Base-by-base conservation (phyloP, 2,329 filamentous ascomycete genomes). In the Phialocephala sp. region DNA sequence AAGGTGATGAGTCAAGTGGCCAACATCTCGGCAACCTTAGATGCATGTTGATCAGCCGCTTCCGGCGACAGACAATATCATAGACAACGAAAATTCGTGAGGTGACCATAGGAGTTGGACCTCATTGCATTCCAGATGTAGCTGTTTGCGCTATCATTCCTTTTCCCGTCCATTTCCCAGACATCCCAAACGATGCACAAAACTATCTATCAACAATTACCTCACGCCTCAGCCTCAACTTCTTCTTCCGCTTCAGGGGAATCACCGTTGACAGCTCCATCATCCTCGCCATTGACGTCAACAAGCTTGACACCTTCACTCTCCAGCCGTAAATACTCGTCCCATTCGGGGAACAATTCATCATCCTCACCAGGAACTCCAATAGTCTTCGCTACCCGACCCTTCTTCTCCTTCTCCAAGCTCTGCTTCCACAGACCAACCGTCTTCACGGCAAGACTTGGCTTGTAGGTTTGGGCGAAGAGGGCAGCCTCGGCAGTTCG, bases 341-440 rank as follows among this genome's bases (percentile, higher is more conserved):
- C 91, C 95, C 95, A 99, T 75, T 97, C 93, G 0, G 94, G 94
- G 81, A 99, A 99, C 72, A 99, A 85, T 2, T 97, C 94, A 47
- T 91, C 91, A 66, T 93, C 92, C 72, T 91, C 89, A 0, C 88
- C 91, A 0, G 95, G 95, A 0, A 92, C 85, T 67, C 91, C 94
- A 62, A 99, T 86, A 59, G 93, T 84, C 80, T 94, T 91, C 12
- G 91, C 88, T 4, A 98, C 91, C 71, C 95, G 92, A 12, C 85
- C 86, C 83, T 96, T 97, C 77, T 94, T 94, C 61, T 84, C 85
- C 80, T 92, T 92, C 77, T 97, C 94, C 58, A 99, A 79, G 37
- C 82, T 87, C 67, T 89, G 85, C 80, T 97, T 97, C 95, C 94
- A 99, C 68, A 87, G 80, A 66, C 84, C 83, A 5, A 92, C 93